Evolutionary conservation across 1,284 basidiomycete genomes (phyloP).

Genomic region (Puccinia horiana): DNA sequence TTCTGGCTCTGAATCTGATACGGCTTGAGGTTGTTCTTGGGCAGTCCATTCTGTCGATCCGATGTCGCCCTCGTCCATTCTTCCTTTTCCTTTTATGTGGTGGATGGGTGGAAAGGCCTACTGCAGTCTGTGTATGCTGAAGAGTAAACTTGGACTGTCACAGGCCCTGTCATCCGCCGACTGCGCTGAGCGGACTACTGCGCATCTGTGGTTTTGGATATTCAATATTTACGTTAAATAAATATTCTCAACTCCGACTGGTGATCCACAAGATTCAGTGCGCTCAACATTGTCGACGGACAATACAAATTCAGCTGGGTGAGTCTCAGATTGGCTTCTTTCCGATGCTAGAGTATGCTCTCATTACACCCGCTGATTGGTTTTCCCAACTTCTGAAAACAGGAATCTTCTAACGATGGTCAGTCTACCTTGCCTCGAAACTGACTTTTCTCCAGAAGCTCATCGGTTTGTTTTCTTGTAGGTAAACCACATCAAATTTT

Average conservation of each 20-base stretch:
- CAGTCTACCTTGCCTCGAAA: neutral
- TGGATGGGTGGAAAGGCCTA: neutral
- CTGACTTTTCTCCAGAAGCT: neutral
- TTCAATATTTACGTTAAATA: too few species aligned
- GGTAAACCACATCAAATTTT: constrained; percentile 12
- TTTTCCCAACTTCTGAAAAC: too few species aligned
- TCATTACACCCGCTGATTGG: too few species aligned
- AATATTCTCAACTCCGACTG: too few species aligned
- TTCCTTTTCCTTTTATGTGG: neutral
- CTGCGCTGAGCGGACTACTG: neutral
- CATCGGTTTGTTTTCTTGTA: neutral
- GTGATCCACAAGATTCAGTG: too few species aligned
- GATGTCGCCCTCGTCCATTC: constrained; percentile 29
- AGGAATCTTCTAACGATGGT: neutral
- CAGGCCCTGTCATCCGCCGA: too few species aligned
- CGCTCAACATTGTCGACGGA: too few species aligned
- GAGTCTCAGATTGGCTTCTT: too few species aligned
- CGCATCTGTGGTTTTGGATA: neutral
- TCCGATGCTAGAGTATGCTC: too few species aligned
- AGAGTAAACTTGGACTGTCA: neutral
- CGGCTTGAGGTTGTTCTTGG: neutral
- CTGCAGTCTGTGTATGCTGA: neutral
- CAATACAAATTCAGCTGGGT: too few species aligned
- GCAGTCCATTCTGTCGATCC: constrained; percentile 10
- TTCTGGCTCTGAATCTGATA: neutral